Conservation (phyloP, 2,329 filamentous ascomycete species). For the Cordyceps pruinosa region DNA sequence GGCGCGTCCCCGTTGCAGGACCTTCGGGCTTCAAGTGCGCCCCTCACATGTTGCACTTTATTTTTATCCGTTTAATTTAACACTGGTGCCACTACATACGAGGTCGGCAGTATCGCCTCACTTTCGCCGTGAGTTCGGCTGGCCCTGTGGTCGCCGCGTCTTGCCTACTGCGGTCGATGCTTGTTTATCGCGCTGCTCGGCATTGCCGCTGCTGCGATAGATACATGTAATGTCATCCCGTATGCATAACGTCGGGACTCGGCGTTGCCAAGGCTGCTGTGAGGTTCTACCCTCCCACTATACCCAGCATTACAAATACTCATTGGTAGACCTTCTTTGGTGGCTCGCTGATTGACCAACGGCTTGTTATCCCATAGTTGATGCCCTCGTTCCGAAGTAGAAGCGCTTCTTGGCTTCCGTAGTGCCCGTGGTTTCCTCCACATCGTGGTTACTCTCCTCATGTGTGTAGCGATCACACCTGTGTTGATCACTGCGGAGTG, state of each 20-base stretch:
- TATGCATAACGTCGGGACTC: background rate
- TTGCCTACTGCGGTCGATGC: background rate
- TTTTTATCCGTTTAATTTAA: slow-evolving; percentile 1
- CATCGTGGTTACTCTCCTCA: too few relatives aligned
- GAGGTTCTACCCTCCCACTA: background rate
- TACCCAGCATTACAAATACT: background rate
- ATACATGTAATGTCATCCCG: background rate
- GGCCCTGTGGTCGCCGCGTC: background rate
- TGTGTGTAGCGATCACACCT: too few relatives aligned
- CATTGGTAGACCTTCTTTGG: background rate
- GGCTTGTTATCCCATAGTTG: background rate
- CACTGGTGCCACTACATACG: slow-evolving; percentile 2
- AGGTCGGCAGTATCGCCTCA: background rate
- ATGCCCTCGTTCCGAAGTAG: too few relatives aligned
- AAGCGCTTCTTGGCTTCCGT: too few relatives aligned
- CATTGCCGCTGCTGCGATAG: background rate
- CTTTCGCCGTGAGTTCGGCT: background rate
- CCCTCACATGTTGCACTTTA: background rate
- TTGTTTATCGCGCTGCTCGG: background rate
- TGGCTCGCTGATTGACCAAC: background rate
- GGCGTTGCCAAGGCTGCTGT: background rate
- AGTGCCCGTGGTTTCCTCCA: too few relatives aligned
- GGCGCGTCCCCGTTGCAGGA: background rate
- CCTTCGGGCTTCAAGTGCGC: background rate
- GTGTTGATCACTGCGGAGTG: too few relatives aligned